These are phyloP conservation scores for Neofusicoccum sp. DNA, from an alignment of 2,329 filamentous ascomycete genomes.

Conservation along the genomic window DNA sequence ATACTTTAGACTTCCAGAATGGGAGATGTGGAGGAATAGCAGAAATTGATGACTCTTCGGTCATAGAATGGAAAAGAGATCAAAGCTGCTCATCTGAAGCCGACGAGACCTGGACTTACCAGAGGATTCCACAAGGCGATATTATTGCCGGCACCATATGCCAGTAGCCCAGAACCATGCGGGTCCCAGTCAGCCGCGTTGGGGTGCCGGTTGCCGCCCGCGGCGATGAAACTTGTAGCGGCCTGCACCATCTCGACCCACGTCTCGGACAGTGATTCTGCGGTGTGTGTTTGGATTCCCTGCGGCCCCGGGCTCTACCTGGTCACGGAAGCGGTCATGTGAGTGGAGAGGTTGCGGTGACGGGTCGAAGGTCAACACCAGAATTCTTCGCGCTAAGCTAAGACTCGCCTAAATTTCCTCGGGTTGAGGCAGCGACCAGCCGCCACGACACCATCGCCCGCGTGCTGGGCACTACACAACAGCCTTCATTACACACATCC, in stretches of 20 bases:
- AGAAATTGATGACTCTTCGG: not conserved
- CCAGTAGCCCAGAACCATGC: slow-evolving; percentile 64
- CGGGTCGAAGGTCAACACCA: slow-evolving; percentile 7
- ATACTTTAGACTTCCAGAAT: not conserved
- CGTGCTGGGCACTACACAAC: too few relatives aligned
- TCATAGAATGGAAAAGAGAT: not conserved
- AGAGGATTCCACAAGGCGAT: slow-evolving; percentile 83
- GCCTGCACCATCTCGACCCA: not conserved
- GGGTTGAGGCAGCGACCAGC: not conserved
- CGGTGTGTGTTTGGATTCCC: not conserved
- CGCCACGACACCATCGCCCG: slow-evolving; percentile 5
- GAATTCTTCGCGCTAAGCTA: slow-evolving; percentile 15
- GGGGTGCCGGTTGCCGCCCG: slow-evolving; percentile 87
- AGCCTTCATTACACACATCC: too few relatives aligned
- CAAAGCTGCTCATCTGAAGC: not conserved
- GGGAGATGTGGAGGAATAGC: too few relatives aligned
- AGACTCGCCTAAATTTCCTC: slow-evolving; percentile 18
- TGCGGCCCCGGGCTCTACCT: not conserved
- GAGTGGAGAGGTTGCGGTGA: not conserved
- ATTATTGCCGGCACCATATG: slow-evolving; percentile 86
- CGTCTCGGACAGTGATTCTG: not conserved
- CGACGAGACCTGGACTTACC: slow-evolving; percentile 51
- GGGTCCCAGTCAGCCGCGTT: slow-evolving; percentile 85
- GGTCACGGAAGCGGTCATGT: not conserved
- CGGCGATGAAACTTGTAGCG: slow-evolving; percentile 59